Percentiles rank a stretch among this genome's conserved stretches.
phyloP scores from a whole-genome alignment of 2,329 filamentous ascomycete species.

The Ophioceras dolichostomum region DNA sequence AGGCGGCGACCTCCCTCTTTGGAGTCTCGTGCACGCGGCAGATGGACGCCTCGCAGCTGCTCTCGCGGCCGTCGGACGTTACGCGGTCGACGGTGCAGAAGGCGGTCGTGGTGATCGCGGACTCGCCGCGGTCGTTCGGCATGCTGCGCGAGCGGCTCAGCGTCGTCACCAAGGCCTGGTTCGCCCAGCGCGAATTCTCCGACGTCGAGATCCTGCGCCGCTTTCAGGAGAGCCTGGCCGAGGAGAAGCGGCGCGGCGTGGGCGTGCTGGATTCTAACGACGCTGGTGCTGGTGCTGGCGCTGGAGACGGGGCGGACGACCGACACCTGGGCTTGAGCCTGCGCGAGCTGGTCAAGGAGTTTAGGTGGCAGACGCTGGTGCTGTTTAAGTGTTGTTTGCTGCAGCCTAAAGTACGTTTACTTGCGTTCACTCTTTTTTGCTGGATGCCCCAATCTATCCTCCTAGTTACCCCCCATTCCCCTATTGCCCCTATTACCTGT shows the following conservation, averaged over 20 bases:
- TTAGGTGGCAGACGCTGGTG: slow-evolving; percentile 87
- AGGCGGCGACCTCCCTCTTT: slow-evolving; percentile 71
- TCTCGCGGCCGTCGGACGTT: slow-evolving; percentile 73
- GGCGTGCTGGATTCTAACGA: slow-evolving; percentile 1
- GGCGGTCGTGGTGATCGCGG: slow-evolving; percentile 88
- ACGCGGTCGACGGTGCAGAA: slow-evolving; percentile 98
- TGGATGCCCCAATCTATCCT: no score
- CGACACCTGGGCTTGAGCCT: slow-evolving; percentile 82
- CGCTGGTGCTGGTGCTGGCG: no score
- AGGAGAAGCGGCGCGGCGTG: slow-evolving; percentile 45
- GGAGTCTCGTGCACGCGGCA: slow-evolving; percentile 93
- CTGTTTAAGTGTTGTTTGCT: slow-evolving; percentile 87
- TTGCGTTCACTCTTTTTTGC: slow-evolving; percentile 6
- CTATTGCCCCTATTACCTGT: not conserved
- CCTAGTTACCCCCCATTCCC: no score
- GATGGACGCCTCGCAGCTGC: slow-evolving; percentile 65
- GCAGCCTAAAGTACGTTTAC: slow-evolving; percentile 93
- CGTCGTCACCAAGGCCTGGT: slow-evolving; percentile 91
- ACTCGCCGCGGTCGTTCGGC: slow-evolving; percentile 81
- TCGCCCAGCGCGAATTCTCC: slow-evolving; percentile 84
- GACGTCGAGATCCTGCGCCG: slow-evolving; percentile 81
- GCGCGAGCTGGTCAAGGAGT: slow-evolving; percentile 85
- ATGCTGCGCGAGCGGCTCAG: slow-evolving; percentile 81
- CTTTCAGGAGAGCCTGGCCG: slow-evolving; percentile 79
- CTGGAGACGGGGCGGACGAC: slow-evolving; percentile 64